Evolutionary conservation across 768 basidiomycete genomes (phyloP).

Genomic region (Lactifluus hygrophoroides): DNA sequence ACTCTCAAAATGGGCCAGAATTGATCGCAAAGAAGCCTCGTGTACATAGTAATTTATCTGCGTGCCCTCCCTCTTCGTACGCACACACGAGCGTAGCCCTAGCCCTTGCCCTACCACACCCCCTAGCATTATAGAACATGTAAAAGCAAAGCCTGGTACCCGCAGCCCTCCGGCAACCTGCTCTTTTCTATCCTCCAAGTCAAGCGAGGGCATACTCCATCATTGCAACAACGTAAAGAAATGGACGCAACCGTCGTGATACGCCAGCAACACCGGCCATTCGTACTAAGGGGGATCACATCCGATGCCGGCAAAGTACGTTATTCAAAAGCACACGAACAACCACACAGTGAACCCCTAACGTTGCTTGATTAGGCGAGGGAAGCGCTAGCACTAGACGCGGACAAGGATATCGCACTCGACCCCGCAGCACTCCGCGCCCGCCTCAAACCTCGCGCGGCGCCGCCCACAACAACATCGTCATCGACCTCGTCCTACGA

Average conservation of each 20-base stretch:
- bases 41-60: no score
- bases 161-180: not conserved
- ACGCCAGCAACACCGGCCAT: not conserved
- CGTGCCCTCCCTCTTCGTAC: not conserved
- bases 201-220: no score
- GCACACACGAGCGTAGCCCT: not conserved
- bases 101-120: conserved; percentile 8
- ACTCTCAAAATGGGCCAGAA: no score
- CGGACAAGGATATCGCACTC: not conserved
- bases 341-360: no score
- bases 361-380: not conserved
- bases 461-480: not conserved
- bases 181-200: not conserved
- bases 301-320: not conserved
- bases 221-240: not conserved
- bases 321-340: no score
- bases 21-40: no score
- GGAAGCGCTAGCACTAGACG: not conserved
- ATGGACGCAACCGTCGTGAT: not conserved
- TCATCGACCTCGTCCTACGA: not conserved
- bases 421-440: conserved; percentile 4
- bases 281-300: not conserved
- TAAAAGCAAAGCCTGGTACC: not conserved
- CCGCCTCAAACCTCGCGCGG: conserved; percentile 6
- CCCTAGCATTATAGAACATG: not conserved